Evolutionary conservation across 2,329 filamentous ascomycete species (phyloP).

Genomic region (Penicillium sp.): DNA sequence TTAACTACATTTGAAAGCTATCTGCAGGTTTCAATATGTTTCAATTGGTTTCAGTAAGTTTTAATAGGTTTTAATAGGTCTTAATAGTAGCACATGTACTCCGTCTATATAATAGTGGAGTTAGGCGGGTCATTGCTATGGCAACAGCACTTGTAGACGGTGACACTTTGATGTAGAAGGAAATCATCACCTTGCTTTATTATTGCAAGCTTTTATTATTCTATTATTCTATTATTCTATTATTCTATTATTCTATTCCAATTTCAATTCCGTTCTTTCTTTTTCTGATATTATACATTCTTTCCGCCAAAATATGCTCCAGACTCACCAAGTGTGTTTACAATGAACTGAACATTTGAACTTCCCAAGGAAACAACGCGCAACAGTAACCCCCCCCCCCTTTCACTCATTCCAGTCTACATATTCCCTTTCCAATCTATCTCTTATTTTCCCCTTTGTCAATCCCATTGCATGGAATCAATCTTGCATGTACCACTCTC

Average conservation of each 20-base stretch:
- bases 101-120: neutral
- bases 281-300: conserved; percentile 2
- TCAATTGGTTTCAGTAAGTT: neutral
- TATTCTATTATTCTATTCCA: neutral
- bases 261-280: neutral
- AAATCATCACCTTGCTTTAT: neutral
- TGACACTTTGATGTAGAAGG: neutral
- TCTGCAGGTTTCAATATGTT: neutral
- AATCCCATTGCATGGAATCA: conserved; percentile 8
- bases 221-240: too few relatives aligned
- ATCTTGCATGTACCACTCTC: conserved; percentile 36
- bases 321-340: neutral
- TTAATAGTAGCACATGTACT: neutral
- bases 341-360: conserved; percentile 5
- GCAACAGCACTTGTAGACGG: neutral
- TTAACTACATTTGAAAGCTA: neutral
- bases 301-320: conserved; percentile 1
- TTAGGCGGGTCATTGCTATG: neutral
- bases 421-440: conserved; percentile 1
- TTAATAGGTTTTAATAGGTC: neutral
- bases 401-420: conserved; percentile 10
- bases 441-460: conserved; percentile 9
- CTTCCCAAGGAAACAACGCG: conserved; percentile 11
- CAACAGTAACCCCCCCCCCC: conserved; percentile 19
- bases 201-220: too few relatives aligned